Evolutionary conservation across 148 eudicot genomes (phyloP).

Genomic region (Rhododendron mucronatum): DNA sequence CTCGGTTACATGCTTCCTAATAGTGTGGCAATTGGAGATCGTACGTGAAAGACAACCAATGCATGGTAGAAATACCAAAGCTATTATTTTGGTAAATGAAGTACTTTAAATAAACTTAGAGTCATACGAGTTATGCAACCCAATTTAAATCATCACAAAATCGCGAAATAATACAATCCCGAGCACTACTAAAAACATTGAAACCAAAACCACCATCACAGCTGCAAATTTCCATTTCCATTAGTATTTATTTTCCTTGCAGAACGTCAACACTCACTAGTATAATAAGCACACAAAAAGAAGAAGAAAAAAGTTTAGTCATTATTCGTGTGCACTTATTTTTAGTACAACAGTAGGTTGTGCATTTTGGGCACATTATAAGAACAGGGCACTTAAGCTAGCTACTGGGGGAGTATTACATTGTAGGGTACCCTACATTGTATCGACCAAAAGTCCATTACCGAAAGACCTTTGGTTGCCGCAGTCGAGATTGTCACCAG

Average conservation of each 20-base stretch:
- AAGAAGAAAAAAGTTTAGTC: not conserved
- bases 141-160: not conserved
- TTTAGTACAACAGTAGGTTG: not conserved
- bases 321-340: not conserved
- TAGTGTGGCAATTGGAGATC: too few species aligned
- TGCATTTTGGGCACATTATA: not conserved
- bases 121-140: too few species aligned
- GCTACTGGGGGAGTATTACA: too few species aligned
- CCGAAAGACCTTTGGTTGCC: constrained; percentile 19
- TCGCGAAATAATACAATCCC: too few species aligned
- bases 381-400: not conserved
- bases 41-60: too few species aligned
- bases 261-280: not conserved
- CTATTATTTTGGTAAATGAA: too few species aligned
- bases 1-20: too few species aligned
- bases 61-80: not conserved
- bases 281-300: not conserved
- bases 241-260: not conserved
- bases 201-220: not conserved
- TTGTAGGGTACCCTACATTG: not conserved
- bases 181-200: too few species aligned
- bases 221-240: not conserved
- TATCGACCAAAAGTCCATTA: constrained; percentile 2
- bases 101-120: too few species aligned
- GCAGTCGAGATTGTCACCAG: constrained; percentile 22